Conservation (phyloP, 768 basidiomycete genomes). For the Amanita jacksonii region DNA sequence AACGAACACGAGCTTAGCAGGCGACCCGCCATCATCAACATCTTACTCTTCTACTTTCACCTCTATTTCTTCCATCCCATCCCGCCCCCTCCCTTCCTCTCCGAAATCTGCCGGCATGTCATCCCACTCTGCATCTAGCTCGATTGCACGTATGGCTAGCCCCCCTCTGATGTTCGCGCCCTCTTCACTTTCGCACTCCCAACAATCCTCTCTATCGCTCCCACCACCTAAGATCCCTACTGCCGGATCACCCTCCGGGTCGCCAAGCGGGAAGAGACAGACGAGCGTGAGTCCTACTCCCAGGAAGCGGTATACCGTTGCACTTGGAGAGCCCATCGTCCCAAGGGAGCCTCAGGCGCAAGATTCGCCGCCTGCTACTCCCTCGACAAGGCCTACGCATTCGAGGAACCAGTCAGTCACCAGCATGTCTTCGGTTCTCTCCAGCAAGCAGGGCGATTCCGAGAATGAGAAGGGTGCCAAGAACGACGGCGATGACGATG, state of each 20-base stretch:
- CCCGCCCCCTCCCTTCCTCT: constrained; percentile 11
- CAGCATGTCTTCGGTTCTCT: constrained; percentile 31
- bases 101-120: constrained; percentile 1
- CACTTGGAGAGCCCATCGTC: constrained; percentile 66
- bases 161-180: constrained; percentile 12
- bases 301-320: constrained; percentile 80
- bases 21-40: constrained; percentile 17
- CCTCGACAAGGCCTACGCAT: constrained; percentile 5
- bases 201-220: constrained; percentile 1
- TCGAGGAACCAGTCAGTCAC: constrained; percentile 19
- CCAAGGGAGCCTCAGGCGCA: constrained; percentile 22
- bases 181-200: background rate
- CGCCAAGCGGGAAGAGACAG: constrained; percentile 27
- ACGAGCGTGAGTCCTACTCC: constrained; percentile 64
- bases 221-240: constrained; percentile 7
- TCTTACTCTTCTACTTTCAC: constrained; percentile 17
- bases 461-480: background rate
- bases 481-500: constrained; percentile 20
- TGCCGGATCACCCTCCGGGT: constrained; percentile 30
- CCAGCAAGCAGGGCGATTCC: background rate
- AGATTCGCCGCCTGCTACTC: constrained; percentile 5
- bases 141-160: constrained; percentile 14
- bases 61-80: constrained; percentile 17
- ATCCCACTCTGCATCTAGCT: constrained; percentile 5
- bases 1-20: background rate